These are phyloP conservation scores for Yamadazyma tumulicola DNA, from an alignment of 805 yeast genomes.

Conservation along the genomic window DNA sequence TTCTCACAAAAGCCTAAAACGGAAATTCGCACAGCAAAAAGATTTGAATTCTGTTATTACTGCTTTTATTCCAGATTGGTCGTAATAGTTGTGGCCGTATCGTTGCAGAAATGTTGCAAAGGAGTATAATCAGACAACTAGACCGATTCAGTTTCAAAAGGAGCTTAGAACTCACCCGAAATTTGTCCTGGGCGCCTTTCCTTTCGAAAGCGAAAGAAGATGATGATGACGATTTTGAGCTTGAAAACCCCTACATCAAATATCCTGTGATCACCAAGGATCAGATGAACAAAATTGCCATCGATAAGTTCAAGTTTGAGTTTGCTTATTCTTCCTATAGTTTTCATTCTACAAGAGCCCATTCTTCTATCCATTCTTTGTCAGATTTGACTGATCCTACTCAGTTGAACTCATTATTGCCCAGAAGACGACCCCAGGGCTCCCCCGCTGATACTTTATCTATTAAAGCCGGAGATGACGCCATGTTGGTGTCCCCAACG, in stretches of 20 bases:
- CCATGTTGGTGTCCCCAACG: slow-evolving; percentile 52
- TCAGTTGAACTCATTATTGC: slow-evolving; percentile 41
- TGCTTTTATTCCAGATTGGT: too few species aligned
- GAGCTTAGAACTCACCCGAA: too few species aligned
- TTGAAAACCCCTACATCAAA: slow-evolving; percentile 34
- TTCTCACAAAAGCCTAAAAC: too few species aligned
- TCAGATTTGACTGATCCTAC: slow-evolving; percentile 51
- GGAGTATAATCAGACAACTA: too few species aligned
- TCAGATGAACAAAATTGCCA: slow-evolving; percentile 33
- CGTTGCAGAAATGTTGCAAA: too few species aligned
- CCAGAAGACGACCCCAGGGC: slow-evolving; percentile 49
- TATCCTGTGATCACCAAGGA: slow-evolving; percentile 40
- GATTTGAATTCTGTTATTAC: too few species aligned
- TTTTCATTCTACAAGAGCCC: slow-evolving; percentile 39
- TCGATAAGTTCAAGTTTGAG: slow-evolving; percentile 41
- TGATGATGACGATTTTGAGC: slow-evolving; percentile 18
- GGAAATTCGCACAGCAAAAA: too few species aligned
- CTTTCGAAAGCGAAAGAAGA: slow-evolving; percentile 15
- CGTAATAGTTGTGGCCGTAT: too few species aligned
- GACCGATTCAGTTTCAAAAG: too few species aligned
- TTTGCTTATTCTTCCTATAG: slow-evolving; percentile 45
- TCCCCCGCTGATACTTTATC: slow-evolving; percentile 51
- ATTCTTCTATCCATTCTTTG: slow-evolving; percentile 44
- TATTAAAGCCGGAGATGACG: slow-evolving; percentile 55
- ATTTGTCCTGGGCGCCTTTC: too few species aligned